Evolutionary conservation across 805 yeast species (phyloP).

Genomic region (Lachancea quebecensis): DNA sequence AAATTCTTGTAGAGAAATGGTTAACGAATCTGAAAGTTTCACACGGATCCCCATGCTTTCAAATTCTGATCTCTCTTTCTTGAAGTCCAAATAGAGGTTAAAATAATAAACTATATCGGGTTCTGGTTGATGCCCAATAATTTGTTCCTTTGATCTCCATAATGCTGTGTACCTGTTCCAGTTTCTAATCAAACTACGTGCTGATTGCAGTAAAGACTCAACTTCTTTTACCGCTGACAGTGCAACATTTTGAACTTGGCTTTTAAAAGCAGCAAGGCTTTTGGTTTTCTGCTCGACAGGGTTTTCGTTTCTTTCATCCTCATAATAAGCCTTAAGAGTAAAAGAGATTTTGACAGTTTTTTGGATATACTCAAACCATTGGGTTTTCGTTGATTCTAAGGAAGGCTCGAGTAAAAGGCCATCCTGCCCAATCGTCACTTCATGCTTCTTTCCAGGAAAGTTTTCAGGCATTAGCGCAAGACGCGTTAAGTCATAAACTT

Average conservation of each 20-base stretch:
- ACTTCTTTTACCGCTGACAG: background rate
- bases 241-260: too few relatives aligned
- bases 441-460: background rate
- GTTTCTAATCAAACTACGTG: background rate
- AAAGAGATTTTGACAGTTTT: background rate
- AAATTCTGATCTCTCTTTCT: background rate
- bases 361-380: background rate
- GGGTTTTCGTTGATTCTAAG: background rate
- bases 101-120: background rate
- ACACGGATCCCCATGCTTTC: background rate
- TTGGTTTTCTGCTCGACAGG: too few relatives aligned
- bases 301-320: too few relatives aligned
- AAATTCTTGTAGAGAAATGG: background rate
- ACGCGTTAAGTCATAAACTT: too few relatives aligned
- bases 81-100: background rate
- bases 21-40: background rate
- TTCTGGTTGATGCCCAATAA: background rate
- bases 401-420: background rate
- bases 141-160: slow-evolving; percentile 11
- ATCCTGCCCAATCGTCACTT: background rate
- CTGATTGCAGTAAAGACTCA: background rate
- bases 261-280: too few relatives aligned
- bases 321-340: too few relatives aligned
- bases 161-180: slow-evolving; percentile 5
- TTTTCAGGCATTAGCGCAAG: background rate